Evolutionary conservation across 495 filamentous ascomycete genomes (phyloP), one percentile per base, ranked within the genome.

Genomic region (Bombardia bombarda): DNA sequence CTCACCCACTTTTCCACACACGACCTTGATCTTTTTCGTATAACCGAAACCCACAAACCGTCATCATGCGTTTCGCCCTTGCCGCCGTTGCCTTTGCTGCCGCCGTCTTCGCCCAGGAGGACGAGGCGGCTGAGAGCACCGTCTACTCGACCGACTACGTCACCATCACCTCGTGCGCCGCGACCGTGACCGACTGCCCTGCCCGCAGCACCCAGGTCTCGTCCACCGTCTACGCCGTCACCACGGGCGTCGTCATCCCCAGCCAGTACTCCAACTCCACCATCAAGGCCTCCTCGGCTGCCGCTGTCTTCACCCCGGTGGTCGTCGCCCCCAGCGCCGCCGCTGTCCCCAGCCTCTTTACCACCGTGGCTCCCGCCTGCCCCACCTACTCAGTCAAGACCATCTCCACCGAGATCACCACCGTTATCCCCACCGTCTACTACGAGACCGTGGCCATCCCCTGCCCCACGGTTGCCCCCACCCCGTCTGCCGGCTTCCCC

Each of bases 261-360:
- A 79, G 75, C 52, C 60, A 69, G 41, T 77, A 70, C 68, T 52
- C 62, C 61, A 80, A 74, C 52, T 61, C 70, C 43, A 65, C 68
- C 57, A 60, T 66, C 42, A 79, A 76, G 64, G 64, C 81, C 68
- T 79, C 70, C 63, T 70, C 70, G 46, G 83, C 77, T 56, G 72
- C 74, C 31, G 74, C 74, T 22, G 49, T 67, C 43, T 77, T 72
- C 4, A 61, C 60, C 45, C 31, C 23, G 18, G 40, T 57, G 35
- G 55, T 63, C 38, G 40, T 38, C 43, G 37, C 32, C 40, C 21
- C 43, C 39, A 35, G 22, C 45, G 23, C 28, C 38, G 23, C 37
- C 40, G 46, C 48, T 43, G 59, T 60, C 52, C 62, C 65, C 50
- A 48, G 49, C 39, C 32, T 46, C 40, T 39, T 56, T 20, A 38